Evolutionary conservation across 495 filamentous ascomycete species (phyloP), one percentile per base, ranked within the genome.

Genomic region (Aspergillus incahuasiensis): DNA sequence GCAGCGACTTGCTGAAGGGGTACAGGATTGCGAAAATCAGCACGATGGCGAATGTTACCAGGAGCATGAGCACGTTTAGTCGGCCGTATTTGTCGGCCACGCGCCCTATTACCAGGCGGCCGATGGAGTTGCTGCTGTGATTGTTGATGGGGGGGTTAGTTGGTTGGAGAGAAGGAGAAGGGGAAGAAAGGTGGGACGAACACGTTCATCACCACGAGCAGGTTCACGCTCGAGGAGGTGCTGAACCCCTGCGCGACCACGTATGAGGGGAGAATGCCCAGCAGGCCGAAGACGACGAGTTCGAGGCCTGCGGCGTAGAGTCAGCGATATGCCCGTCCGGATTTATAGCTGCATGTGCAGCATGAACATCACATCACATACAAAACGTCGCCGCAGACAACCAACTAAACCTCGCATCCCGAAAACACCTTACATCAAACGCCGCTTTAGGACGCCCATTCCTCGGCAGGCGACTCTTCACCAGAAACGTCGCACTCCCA

Each of bases 51-150:
- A 75, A 54, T 13, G 68, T 38, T 7, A 86, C 68, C 0, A 74
- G 63, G 0, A 57, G 38, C 5, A 63, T 62, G 30, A 71, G 65
- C 0, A 68, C 77, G 67, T 92, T 92, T 71, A 84, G 87, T 13
- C 86, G 81, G 0, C 89, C 89, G 47, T 88, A 63, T 47, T 76
- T 80, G 64, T 94, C 89, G 18, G 83, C 88, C 18, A 87, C 57
- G 48, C 81, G 77, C 18, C 86, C 87, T 5, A 87, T 87, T 0
- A 89, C 56, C 32, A 90, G 84, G 28, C 89, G 82, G 7, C 89
- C 89, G 35, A 87, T 25, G 6, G 63, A 68, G 38, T 67, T 72
- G 49, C 56, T 63, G 18, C 68, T 74, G 15, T 28, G 5, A 3
- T 8, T 28, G 20, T 49, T 22, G 52, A 28, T 30, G n/a, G n/a